These are phyloP conservation scores for Verticillium longisporum DNA, from an alignment of 2,329 filamentous ascomycete species.

Conservation along the genomic window DNA sequence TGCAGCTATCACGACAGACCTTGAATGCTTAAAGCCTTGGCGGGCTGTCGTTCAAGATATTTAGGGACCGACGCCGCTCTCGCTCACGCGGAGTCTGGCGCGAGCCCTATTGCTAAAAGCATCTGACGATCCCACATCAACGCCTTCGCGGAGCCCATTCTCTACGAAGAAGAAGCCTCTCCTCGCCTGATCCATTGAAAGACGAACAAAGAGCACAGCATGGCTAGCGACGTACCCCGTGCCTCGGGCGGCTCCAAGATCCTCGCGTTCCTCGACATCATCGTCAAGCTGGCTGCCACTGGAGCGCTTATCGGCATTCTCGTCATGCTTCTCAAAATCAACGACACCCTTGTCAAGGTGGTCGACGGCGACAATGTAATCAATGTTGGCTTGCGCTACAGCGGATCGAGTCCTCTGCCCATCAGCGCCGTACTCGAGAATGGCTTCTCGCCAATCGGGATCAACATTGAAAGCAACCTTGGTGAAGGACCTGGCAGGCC, in stretches of 20 bases:
- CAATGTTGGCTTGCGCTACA: not conserved
- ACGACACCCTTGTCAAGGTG: not conserved
- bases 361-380: not conserved
- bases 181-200: too few species aligned
- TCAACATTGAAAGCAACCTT: not conserved
- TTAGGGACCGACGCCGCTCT: too few species aligned
- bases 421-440: not conserved
- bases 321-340: not conserved
- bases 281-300: not conserved
- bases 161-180: too few species aligned
- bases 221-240: not conserved
- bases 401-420: not conserved
- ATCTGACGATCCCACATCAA: too few species aligned
- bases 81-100: too few species aligned
- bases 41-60: too few species aligned
- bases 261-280: not conserved
- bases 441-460: not conserved
- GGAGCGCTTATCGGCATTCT: slow-evolving; percentile 1
- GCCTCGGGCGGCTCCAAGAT: not conserved
- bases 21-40: too few species aligned
- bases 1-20: not conserved
- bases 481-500: not conserved
- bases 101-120: too few species aligned
- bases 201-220: not conserved
- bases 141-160: too few species aligned